Conservation (phyloP, 1,284 basidiomycete genomes). For the Phlebopus sp. region DNA sequence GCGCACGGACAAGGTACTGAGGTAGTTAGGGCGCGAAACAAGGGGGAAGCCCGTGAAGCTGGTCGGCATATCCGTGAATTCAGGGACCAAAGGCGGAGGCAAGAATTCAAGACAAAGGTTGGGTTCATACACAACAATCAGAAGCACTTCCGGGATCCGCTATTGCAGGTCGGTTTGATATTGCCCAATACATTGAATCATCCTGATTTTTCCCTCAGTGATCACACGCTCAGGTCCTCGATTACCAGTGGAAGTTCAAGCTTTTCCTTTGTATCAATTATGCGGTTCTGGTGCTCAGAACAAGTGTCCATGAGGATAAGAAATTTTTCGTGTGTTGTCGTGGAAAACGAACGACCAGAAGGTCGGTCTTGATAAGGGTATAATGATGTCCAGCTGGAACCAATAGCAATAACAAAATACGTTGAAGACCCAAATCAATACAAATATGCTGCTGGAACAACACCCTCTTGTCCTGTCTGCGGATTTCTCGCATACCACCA, state of each 20-base stretch:
- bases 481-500: constrained; percentile 92
- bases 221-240: not conserved
- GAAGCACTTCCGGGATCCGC: constrained; percentile 78
- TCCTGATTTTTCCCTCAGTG: constrained; percentile 19
- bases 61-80: constrained; percentile 86
- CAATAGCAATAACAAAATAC: constrained; percentile 28
- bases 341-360: constrained; percentile 25
- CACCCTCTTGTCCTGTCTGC: constrained; percentile 76
- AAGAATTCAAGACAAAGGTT: constrained; percentile 84
- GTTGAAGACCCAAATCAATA: constrained; percentile 46
- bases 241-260: not conserved
- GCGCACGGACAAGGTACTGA: constrained; percentile 79
- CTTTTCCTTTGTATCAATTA: constrained; percentile 18
- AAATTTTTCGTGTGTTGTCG: constrained; percentile 19
- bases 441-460: constrained; percentile 86
- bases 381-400: constrained; percentile 23
- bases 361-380: constrained; percentile 38
- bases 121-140: constrained; percentile 82
- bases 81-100: constrained; percentile 74
- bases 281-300: constrained; percentile 8
- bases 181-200: not conserved
- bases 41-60: constrained; percentile 92
- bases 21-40: constrained; percentile 88
- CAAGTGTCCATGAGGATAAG: constrained; percentile 11
- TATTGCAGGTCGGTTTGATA: constrained; percentile 36